Conservation (phyloP, 441 rosid species). For the Corymbia calophylla region DNA sequence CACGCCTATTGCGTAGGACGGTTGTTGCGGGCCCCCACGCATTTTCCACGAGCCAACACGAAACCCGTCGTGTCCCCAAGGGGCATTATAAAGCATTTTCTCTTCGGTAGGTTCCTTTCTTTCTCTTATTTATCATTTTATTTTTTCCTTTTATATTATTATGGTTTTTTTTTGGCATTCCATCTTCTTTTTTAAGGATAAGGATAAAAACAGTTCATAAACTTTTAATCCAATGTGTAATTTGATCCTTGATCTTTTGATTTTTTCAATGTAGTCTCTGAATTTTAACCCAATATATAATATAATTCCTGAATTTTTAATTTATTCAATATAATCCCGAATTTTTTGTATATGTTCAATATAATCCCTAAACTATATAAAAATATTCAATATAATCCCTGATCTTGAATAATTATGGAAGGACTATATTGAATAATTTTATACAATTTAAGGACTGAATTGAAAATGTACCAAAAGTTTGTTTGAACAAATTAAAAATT, state of each 20-base stretch:
- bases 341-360: no score
- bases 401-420: no score
- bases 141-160: not conserved
- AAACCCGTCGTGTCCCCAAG: not conserved
- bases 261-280: no score
- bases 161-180: not conserved
- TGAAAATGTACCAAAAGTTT: no score
- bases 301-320: no score
- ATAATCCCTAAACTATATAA: accelerated
- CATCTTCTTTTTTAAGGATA: not conserved
- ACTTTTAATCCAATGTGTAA: no score
- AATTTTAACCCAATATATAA: no score
- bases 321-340: no score
- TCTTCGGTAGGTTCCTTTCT: not conserved
- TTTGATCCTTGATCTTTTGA: not conserved
- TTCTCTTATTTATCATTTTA: accelerated
- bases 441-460: accelerated
- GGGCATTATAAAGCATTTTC: not conserved
- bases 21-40: not conserved
- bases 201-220: accelerated
- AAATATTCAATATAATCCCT: accelerated
- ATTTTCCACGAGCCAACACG: not conserved
- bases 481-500: no score
- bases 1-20: not conserved
- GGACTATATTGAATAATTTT: no score